Base-by-base conservation (phyloP, 805 yeast genomes). In the Candida saitoana region DNA sequence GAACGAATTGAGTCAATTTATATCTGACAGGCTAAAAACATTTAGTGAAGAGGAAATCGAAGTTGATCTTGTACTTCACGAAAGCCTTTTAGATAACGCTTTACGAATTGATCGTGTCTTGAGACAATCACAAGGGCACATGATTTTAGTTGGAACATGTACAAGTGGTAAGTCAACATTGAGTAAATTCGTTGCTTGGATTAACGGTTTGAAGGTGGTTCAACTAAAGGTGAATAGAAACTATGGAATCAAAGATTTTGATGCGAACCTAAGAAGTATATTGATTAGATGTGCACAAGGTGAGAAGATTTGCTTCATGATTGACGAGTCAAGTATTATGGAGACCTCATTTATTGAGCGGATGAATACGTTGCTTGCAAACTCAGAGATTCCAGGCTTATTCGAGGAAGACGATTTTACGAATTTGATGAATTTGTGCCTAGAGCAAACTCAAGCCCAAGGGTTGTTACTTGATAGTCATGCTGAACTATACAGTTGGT, bases 351-450 rank as follows among this genome's bases (percentile, higher is more conserved):
- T 90, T 54, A 62, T 91, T 22, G 98, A 91, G 59, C 68, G 96
- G 46, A 88, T 91, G 93, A 91, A 91, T 52, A 87, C 96, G 0
- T 65, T 91, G n/a, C 70, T 91, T 30, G 96, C 97, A 0, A 91
- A 91, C 60, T 86, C 96, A 0, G 97, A 91, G 54, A 74, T 89
- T 30, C 96, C 96, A 1, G 96, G 96, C 3, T 64, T 91, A 11
- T 91, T 87, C 58, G 85, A 78, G 42, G 89, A 81, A 0, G 95
- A 87, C 7, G 90, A 86, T 6, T 73, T 67, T 39, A 63, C 63
- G 0, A 44, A 67, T 2, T 62, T 90, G 42, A 65, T 85, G 67
- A 60, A 59, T 1, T 50, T 74, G 1, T 80, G 95, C 44, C 60
- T 70, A 8, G 80, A 79, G 11, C 80, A 75, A 37, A 72, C 86